These are phyloP conservation scores for Microglena sp. DNA, from an alignment of 139 green algal species.

Conservation along the genomic window DNA sequence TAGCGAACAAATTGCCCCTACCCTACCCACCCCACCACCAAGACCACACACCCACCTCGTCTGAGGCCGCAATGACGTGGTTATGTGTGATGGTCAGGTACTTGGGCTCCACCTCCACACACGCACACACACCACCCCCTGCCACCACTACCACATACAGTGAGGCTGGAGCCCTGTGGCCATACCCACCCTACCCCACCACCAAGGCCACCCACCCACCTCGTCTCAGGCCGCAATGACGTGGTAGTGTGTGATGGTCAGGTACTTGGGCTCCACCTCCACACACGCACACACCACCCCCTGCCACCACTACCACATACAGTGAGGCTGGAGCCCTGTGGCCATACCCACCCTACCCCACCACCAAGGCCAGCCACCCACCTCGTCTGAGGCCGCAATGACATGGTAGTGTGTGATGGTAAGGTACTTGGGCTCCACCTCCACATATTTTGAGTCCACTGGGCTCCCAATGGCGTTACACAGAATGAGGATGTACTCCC, in stretches of 20 bases:
- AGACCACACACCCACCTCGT: slow-evolving; percentile 26
- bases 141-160: too few species aligned
- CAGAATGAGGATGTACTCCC: slow-evolving; percentile 65
- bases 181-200: too few species aligned
- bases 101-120: slow-evolving; percentile 20
- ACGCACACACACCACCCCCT: too few species aligned
- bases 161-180: too few species aligned
- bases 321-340: not conserved
- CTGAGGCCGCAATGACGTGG: slow-evolving; percentile 8
- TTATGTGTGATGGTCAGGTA: slow-evolving; percentile 14
- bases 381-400: slow-evolving; percentile 19
- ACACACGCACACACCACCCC: too few species aligned
- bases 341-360: not conserved
- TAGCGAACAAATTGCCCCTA: too few species aligned
- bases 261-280: slow-evolving; percentile 40
- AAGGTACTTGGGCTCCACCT: slow-evolving; percentile 21
- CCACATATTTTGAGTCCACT: slow-evolving; percentile 66
- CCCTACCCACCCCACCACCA: too few species aligned
- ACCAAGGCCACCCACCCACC: too few species aligned
- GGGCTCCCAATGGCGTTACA: slow-evolving; percentile 75
- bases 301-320: too few species aligned
- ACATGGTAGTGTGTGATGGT: slow-evolving; percentile 13
- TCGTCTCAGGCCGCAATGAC: too few species aligned
- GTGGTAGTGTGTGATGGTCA: slow-evolving; percentile 48
- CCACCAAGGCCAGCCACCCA: not conserved